Evolutionary conservation across 2,329 filamentous ascomycete species (phyloP), one percentile per base, ranked within the genome.

Genomic region (Ceratocystis alfenasii): DNA sequence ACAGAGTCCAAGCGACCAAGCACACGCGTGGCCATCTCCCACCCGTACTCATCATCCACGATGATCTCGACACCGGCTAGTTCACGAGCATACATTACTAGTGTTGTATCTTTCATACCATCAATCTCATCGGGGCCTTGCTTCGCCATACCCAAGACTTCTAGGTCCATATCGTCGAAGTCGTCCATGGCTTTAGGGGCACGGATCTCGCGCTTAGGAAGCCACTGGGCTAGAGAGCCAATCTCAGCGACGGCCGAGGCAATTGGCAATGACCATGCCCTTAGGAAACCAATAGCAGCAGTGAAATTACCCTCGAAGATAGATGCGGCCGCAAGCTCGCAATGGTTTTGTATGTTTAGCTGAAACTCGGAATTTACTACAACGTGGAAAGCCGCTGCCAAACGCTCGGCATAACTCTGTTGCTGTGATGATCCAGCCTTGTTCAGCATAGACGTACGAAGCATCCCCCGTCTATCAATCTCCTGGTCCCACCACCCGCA

Each of bases 401-500:
- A 78, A 25, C 90, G 87, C 67, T 86, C 84, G 65, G 89, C 80
- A 74, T 95, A 96, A 28, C 85, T 83, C 48, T 87, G 82, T n/a
- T 66, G 60, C 2, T 61, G 62, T 1, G 65, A 50, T 33, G 65
- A 61, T 12, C 60, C 45, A 53, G 64, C 62, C 48, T 66, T 66
- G 45, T 57, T 45, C 30, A 67, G 57, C 44, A 65, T 30, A 20
- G 78, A 76, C 45, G 77, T 71, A 66, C 74, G 73, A 22, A 75
- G 72, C 62, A 72, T 75, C 70, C 76, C 78, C 67, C 75, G 75
- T 62, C 74, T 78, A n/a, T 83, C 83, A 68, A 94, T 90, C 72
- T 95, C 87, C 90, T 94, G 90, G 72, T 95, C 87, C 91, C 92
- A 96, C 93, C 93, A 97, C 5, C 88, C 86, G 41, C 92, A 86